phyloP scores from a whole-genome alignment of 2,329 filamentous ascomycete genomes.

The Chrysosphaeria jannelii region DNA sequence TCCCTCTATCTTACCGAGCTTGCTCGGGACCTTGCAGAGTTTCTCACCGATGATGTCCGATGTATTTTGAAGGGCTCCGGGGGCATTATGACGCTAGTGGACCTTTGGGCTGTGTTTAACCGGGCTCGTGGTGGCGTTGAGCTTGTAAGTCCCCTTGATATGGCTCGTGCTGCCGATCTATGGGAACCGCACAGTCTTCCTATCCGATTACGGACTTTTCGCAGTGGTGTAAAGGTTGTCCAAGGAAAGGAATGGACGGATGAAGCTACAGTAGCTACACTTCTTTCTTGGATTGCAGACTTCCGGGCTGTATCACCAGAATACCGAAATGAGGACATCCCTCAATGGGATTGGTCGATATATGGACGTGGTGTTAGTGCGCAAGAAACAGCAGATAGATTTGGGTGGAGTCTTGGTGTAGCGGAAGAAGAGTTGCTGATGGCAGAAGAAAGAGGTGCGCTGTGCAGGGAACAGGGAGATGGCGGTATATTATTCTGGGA shows the following conservation, averaged over 20 bases:
- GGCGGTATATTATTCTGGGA: slow-evolving; percentile 86
- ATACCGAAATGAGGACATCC: slow-evolving; percentile 10
- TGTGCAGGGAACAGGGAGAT: slow-evolving; percentile 77
- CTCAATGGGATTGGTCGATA: slow-evolving; percentile 41
- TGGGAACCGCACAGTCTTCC: slow-evolving; percentile 77
- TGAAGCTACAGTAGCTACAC: slow-evolving; percentile 52
- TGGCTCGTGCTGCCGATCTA: slow-evolving; percentile 61
- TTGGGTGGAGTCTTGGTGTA: slow-evolving; percentile 92
- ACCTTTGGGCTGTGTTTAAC: slow-evolving; percentile 88
- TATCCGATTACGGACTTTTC: slow-evolving; percentile 57
- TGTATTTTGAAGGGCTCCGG: slow-evolving; percentile 53
- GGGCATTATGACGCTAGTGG: slow-evolving; percentile 68
- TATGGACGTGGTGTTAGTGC: slow-evolving; percentile 74
- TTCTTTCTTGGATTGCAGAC: slow-evolving; percentile 50
- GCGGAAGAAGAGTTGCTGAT: slow-evolving; percentile 89
- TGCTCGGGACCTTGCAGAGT: slow-evolving; percentile 61
- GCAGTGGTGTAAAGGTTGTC: slow-evolving; percentile 71
- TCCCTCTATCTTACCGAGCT: slow-evolving; percentile 73
- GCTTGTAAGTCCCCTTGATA: slow-evolving; percentile 70
- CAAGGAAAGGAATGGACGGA: slow-evolving; percentile 72
- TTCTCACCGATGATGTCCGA: slow-evolving; percentile 56
- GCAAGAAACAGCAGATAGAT: slow-evolving; percentile 63
- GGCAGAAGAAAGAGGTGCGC: slow-evolving; percentile 66
- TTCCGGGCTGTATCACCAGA: slow-evolving; percentile 31
- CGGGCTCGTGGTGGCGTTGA: slow-evolving; percentile 78